A percentile compares a stretch with the other conserved stretches of the same genome.
Conservation (phyloP, 78 protist genomes). For the Creolimax fragrantissima region DNA sequence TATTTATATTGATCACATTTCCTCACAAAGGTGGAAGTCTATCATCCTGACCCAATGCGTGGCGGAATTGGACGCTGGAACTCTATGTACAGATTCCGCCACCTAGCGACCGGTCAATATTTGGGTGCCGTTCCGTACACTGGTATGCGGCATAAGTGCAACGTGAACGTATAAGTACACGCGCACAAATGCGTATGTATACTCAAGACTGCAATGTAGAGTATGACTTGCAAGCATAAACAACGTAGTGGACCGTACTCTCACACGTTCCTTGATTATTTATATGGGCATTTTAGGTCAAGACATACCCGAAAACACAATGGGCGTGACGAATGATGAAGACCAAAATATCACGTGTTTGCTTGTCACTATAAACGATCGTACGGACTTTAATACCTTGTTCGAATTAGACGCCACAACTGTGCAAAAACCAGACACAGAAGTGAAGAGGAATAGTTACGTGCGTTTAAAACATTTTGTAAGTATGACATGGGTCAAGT, state of each 20-base stretch:
- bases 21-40: slow-evolving; percentile 13
- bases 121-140: neutral
- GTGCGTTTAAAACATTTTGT: slow-evolving; percentile 16
- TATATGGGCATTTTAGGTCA: neutral
- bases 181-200: neutral
- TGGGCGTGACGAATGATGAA: neutral
- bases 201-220: too few species aligned
- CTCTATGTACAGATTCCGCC: slow-evolving; percentile 21
- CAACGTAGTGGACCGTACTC: too few species aligned
- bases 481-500: neutral
- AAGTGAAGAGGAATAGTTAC: neutral
- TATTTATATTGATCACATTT: neutral
- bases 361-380: neutral
- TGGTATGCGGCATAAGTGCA: neutral
- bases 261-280: neutral
- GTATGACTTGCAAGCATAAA: too few species aligned
- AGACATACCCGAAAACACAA: neutral
- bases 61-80: slow-evolving; percentile 26
- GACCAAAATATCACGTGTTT: neutral
- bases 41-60: neutral
- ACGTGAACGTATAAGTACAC: neutral
- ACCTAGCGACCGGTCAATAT: slow-evolving; percentile 30
- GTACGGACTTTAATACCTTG: neutral
- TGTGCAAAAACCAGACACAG: neutral
- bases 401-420: slow-evolving; percentile 15